These are phyloP conservation scores for Cladophialophora immunda DNA, from an alignment of 2,329 filamentous ascomycete species.

Conservation along the genomic window DNA sequence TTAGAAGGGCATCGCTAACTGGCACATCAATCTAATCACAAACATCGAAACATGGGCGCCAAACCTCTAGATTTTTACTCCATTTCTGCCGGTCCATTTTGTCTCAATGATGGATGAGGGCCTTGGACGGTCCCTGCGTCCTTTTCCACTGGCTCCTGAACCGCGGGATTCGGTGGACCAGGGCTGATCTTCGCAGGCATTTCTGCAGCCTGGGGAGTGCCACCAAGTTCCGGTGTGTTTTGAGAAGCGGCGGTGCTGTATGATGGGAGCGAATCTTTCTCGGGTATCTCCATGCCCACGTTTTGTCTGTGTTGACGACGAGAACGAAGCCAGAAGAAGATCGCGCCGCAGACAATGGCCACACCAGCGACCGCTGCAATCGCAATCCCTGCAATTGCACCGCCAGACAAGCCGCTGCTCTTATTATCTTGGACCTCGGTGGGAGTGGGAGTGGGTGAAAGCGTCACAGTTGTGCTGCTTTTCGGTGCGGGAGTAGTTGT, in stretches of 20 bases:
- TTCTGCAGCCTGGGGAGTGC: slow-evolving; percentile 20
- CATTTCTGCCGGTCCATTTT: slow-evolving; percentile 24
- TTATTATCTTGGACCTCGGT: not conserved
- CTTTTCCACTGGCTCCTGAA: slow-evolving; percentile 26
- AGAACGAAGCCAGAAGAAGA: slow-evolving; percentile 33
- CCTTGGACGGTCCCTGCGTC: slow-evolving; percentile 21
- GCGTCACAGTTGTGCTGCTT: slow-evolving; percentile 1
- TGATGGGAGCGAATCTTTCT: slow-evolving; percentile 22
- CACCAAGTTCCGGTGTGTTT: slow-evolving; percentile 17
- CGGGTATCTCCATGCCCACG: slow-evolving; percentile 4
- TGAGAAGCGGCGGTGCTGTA: slow-evolving; percentile 21
- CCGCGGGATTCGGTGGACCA: not conserved
- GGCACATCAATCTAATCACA: not conserved
- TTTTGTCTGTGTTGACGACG: slow-evolving; percentile 18
- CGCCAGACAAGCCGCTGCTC: slow-evolving; percentile 14
- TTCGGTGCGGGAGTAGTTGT: slow-evolving; percentile 8
- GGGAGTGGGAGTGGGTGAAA: not conserved
- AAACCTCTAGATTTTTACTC: slow-evolving; percentile 1
- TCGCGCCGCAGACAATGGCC: slow-evolving; percentile 11
- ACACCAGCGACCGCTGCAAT: slow-evolving; percentile 34
- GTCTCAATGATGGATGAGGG: slow-evolving; percentile 10
- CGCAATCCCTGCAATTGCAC: slow-evolving; percentile 33
- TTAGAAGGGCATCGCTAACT: slow-evolving; percentile 5
- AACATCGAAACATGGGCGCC: not conserved
- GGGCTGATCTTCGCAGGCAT: slow-evolving; percentile 11